A percentile compares a stretch with the other conserved stretches of the same genome.
These are phyloP conservation scores for Populus simonii DNA, from an alignment of 345 rosid species.

Conservation along the genomic window DNA sequence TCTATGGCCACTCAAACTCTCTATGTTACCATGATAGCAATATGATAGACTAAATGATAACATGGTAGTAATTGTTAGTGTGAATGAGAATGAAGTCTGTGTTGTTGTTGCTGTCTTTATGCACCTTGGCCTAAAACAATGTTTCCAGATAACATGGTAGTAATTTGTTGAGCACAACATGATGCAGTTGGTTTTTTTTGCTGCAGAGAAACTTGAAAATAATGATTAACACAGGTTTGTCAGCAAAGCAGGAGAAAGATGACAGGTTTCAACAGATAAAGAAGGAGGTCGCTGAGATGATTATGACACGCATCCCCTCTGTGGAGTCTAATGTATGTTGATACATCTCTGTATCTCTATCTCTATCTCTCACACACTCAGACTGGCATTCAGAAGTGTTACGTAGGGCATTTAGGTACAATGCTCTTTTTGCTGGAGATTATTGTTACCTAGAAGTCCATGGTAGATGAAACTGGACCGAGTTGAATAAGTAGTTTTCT, in stretches of 20 bases:
- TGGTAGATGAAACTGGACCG: not conserved
- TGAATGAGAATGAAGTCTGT: not conserved
- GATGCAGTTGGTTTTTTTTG: slow-evolving; percentile 14
- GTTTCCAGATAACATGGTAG: not conserved
- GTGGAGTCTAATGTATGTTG: slow-evolving; percentile 60
- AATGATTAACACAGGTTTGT: slow-evolving; percentile 63
- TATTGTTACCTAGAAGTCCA: not conserved
- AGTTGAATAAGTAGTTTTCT: too few species aligned
- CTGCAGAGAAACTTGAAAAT: slow-evolving; percentile 79
- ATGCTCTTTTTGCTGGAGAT: not conserved
- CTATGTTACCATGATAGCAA: not conserved
- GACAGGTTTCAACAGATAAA: slow-evolving; percentile 71
- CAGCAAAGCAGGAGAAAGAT: slow-evolving; percentile 82
- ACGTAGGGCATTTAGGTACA: not conserved
- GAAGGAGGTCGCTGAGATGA: slow-evolving; percentile 79
- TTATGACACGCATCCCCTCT: slow-evolving; percentile 46
- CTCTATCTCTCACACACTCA: not conserved
- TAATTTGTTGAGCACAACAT: not conserved
- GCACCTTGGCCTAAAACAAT: not conserved
- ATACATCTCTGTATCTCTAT: slow-evolving; percentile 5
- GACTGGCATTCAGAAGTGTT: not conserved
- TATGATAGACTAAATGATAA: not conserved
- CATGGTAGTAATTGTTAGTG: not conserved
- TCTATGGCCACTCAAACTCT: not conserved
- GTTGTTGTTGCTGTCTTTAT: not conserved